phyloP scores from a whole-genome alignment of 1,284 basidiomycete genomes.

The Ceraceosorus guamensis region DNA sequence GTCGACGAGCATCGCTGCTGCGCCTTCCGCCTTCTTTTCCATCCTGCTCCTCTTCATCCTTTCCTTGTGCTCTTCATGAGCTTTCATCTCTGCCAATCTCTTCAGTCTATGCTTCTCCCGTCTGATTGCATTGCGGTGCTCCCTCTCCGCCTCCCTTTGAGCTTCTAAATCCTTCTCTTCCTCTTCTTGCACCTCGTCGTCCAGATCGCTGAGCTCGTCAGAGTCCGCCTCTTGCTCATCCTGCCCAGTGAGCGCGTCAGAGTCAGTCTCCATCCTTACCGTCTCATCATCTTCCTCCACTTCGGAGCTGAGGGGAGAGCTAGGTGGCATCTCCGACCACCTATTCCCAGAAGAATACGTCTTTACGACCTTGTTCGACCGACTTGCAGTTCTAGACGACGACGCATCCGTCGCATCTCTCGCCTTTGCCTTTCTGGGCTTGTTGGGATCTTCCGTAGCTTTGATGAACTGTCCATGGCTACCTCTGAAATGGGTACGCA shows the following conservation, averaged over 20 bases:
- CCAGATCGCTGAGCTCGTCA: conserved; percentile 42
- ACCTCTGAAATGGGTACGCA: background rate
- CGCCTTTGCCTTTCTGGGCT: background rate
- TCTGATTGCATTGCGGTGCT: background rate
- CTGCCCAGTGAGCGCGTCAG: too few species aligned
- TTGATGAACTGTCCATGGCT: background rate
- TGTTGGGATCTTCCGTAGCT: background rate
- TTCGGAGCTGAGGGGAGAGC: too few species aligned
- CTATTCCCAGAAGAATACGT: too few species aligned
- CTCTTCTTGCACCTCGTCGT: conserved; percentile 5
- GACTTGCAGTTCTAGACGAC: too few species aligned
- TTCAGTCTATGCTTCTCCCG: background rate
- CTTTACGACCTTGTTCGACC: too few species aligned
- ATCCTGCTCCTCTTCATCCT: conserved; percentile 13
- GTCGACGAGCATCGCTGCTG: background rate
- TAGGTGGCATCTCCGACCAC: too few species aligned
- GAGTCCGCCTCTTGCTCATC: background rate
- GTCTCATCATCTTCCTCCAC: too few species aligned
- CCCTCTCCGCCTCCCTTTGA: too few species aligned
- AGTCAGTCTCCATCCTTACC: too few species aligned
- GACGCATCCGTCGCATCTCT: too few species aligned
- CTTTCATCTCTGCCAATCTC: conserved; percentile 15
- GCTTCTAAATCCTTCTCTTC: conserved; percentile 7
- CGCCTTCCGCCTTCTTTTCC: background rate
- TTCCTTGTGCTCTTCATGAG: conserved; percentile 40